phyloP scores from a whole-genome alignment of 257 asterid genomes.

The Solanum neorickii region DNA sequence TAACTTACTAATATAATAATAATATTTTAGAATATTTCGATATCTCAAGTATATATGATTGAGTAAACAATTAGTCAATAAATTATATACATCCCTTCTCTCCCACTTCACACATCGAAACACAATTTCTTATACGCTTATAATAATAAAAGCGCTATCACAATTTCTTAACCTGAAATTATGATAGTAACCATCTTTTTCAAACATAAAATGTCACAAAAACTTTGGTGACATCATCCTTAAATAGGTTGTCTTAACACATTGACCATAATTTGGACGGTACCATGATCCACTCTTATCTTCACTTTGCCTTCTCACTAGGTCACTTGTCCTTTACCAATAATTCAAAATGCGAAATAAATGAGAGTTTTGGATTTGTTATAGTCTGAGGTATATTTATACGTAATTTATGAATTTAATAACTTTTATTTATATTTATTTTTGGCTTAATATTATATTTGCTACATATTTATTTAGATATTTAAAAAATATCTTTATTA shows the following conservation, averaged over 20 bases:
- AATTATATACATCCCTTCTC: too few species aligned
- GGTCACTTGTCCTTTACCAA: background rate
- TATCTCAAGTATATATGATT: too few species aligned
- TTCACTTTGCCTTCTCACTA: background rate
- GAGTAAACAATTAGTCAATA: background rate
- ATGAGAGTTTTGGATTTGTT: background rate
- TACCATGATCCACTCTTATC: background rate
- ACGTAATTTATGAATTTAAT: background rate
- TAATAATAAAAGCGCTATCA: too few species aligned
- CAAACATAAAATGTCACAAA: background rate
- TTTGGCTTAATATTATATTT: background rate
- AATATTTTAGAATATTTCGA: too few species aligned
- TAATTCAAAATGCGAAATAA: background rate
- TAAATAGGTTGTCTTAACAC: background rate
- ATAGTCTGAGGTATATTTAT: background rate
- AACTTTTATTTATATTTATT: background rate
- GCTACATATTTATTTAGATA: background rate
- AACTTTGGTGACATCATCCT: background rate
- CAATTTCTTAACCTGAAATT: too few species aligned
- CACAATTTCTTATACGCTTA: too few species aligned
- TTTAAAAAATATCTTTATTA: too few species aligned
- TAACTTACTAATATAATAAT: too few species aligned
- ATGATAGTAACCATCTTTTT: background rate
- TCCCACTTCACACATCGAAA: too few species aligned
- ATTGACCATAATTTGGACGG: background rate